These are phyloP conservation scores for Hanseniaspora valbyensis DNA, from an alignment of 805 yeast genomes.

Conservation along the genomic window DNA sequence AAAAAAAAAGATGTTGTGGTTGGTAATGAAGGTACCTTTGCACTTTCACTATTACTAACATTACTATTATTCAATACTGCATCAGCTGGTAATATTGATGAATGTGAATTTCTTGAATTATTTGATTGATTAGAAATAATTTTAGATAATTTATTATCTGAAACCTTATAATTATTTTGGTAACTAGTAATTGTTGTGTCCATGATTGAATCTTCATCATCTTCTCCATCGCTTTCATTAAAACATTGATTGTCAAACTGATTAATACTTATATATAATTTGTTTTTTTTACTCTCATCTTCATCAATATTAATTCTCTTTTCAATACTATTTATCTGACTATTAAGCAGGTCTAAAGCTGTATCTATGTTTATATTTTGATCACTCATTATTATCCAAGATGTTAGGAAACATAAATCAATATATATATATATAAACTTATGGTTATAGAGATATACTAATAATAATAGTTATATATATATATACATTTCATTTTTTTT, in stretches of 20 bases:
- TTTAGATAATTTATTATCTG: neutral
- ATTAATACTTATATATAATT: neutral
- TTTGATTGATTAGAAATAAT: neutral
- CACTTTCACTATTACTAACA: neutral
- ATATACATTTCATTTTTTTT: too few species aligned
- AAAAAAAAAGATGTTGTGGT: neutral
- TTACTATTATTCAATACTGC: too few species aligned
- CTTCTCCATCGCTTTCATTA: neutral
- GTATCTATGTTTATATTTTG: constrained; percentile 8
- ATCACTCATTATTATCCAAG: neutral
- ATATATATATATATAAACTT: neutral
- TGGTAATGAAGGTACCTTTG: neutral
- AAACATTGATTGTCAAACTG: neutral
- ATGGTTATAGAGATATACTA: neutral
- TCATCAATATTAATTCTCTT: neutral
- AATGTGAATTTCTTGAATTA: neutral
- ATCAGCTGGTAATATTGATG: neutral
- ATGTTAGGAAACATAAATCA: neutral
- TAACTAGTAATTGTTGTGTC: neutral
- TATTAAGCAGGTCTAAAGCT: constrained; percentile 3
- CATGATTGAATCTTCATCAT: neutral
- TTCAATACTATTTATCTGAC: constrained; percentile 9
- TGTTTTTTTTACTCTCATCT: neutral
- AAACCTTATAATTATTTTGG: neutral
- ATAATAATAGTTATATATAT: too few species aligned